phyloP scores from a whole-genome alignment of 108 stramenopile genomes.

The Mayamaea pseudoterrestris region DNA sequence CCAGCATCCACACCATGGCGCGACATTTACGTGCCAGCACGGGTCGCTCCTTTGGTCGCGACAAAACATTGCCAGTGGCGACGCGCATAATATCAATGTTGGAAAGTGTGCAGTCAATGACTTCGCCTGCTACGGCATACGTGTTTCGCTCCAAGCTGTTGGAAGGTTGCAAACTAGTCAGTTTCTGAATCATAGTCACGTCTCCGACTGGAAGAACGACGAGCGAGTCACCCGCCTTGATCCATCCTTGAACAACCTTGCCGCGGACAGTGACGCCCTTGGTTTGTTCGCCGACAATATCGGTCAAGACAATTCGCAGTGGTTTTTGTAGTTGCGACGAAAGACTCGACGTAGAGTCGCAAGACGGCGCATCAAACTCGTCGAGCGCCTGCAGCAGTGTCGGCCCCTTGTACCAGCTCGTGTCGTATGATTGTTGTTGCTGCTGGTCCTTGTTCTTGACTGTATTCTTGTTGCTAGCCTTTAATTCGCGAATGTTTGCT shows the following conservation, averaged over 20 bases:
- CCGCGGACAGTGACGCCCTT: constrained; percentile 61
- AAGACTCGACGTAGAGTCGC: constrained; percentile 55
- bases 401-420: constrained; percentile 91
- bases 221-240: constrained; percentile 50
- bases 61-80: constrained; percentile 64
- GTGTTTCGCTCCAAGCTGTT: constrained; percentile 13
- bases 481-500: constrained; percentile 86
- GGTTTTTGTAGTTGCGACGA: constrained; percentile 55
- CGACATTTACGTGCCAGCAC: constrained; percentile 46
- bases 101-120: constrained; percentile 54
- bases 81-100: constrained; percentile 72
- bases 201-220: constrained; percentile 75
- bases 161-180: constrained; percentile 54
- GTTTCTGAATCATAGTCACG: constrained; percentile 39
- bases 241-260: constrained; percentile 69
- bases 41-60: constrained; percentile 53
- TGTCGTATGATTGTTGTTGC: too few species aligned
- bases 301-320: constrained; percentile 81
- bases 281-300: constrained; percentile 57
- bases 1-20: constrained; percentile 89
- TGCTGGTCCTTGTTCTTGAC: too few species aligned
- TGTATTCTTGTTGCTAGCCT: constrained; percentile 24
- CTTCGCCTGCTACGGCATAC: constrained; percentile 78
- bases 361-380: too few species aligned
- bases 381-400: constrained; percentile 92